Percentiles rank a stretch among this genome's conserved stretches.
phyloP scores from a whole-genome alignment of 257 asterid species.

The Solanum microdontum region DNA sequence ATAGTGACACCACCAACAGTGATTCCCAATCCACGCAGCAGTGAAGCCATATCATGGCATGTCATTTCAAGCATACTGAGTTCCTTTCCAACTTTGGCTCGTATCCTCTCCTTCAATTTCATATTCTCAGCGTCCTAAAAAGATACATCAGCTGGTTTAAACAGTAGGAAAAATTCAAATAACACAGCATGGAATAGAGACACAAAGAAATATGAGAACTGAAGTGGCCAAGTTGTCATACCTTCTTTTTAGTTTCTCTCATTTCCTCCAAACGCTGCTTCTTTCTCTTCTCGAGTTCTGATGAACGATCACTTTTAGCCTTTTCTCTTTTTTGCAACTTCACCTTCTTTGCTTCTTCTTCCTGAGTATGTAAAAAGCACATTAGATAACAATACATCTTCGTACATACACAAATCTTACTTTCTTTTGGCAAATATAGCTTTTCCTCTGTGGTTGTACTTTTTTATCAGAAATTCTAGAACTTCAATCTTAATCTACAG shows the following conservation, averaged over 20 bases:
- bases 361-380: slow-evolving; percentile 27
- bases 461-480: background rate
- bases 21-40: slow-evolving; percentile 56
- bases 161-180: background rate
- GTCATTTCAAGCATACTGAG: slow-evolving; percentile 43
- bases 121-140: slow-evolving; percentile 69
- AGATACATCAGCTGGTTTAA: background rate
- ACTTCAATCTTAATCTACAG: background rate
- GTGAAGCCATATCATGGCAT: slow-evolving; percentile 60
- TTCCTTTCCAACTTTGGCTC: slow-evolving; percentile 46
- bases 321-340: slow-evolving; percentile 52
- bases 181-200: background rate
- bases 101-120: slow-evolving; percentile 69
- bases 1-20: slow-evolving; percentile 30
- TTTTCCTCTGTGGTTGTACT: background rate
- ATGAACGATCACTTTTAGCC: slow-evolving; percentile 62
- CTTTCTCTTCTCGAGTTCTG: slow-evolving; percentile 91
- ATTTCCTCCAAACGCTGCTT: slow-evolving; percentile 82
- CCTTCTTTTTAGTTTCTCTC: slow-evolving; percentile 71
- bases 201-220: background rate
- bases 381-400: background rate
- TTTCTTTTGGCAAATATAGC: background rate
- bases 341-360: slow-evolving; percentile 66
- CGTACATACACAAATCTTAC: background rate
- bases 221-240: slow-evolving; percentile 3